phyloP scores from a whole-genome alignment of 257 asterid species.

The Cruciata laevipes region DNA sequence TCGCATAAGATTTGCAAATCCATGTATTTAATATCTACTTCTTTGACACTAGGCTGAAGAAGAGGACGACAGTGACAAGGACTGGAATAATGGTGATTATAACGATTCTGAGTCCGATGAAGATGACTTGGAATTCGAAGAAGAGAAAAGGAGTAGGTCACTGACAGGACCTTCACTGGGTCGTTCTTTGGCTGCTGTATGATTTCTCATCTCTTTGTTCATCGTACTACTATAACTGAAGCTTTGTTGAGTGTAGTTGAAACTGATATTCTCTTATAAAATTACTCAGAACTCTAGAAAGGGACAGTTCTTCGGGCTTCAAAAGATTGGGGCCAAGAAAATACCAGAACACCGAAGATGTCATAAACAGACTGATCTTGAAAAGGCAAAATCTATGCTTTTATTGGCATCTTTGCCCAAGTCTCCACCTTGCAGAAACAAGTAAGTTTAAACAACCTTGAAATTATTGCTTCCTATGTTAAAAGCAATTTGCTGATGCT shows the following conservation, averaged over 20 bases:
- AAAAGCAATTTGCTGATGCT: conserved; percentile 14
- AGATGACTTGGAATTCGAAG: conserved; percentile 47
- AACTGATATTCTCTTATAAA: conserved; percentile 18
- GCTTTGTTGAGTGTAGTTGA: conserved; percentile 22
- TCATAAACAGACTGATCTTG: conserved; percentile 84
- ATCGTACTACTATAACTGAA: conserved; percentile 2
- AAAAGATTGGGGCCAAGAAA: conserved; percentile 77
- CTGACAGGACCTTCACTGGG: conserved; percentile 31
- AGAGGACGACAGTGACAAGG: conserved; percentile 45
- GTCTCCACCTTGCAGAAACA: conserved; percentile 83
- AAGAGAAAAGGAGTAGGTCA: conserved; percentile 33
- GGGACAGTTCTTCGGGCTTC: conserved; percentile 73
- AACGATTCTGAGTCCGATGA: conserved; percentile 50
- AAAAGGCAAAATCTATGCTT: conserved; percentile 82
- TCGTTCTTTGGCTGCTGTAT: conserved; percentile 80
- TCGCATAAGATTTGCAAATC: conserved; percentile 6
- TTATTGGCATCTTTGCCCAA: conserved; percentile 83
- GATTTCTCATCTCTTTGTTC: conserved; percentile 17
- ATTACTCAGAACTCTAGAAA: conserved; percentile 61
- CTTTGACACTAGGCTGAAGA: conserved; percentile 49
- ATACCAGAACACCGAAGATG: conserved; percentile 83
- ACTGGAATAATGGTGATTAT: conserved; percentile 55
- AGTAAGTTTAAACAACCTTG: conserved; percentile 40
- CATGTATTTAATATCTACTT: conserved; percentile 16
- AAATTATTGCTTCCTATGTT: conserved; percentile 3